Base-by-base conservation (phyloP, 108 stramenopile species). In the Chaetoceros tenuissimus region DNA sequence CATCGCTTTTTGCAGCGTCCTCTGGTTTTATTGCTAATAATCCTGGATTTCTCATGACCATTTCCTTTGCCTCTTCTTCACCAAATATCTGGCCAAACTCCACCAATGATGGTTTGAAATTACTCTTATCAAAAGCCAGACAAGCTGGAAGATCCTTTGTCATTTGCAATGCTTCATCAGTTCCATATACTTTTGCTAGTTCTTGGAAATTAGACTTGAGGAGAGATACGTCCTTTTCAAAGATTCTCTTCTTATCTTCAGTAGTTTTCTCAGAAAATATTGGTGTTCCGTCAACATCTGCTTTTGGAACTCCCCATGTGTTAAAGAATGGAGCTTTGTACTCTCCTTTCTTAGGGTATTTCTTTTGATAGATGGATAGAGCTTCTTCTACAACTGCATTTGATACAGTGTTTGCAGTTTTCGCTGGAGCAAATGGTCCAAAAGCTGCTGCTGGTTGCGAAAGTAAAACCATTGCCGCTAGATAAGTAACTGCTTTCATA, bases 11-110 rank as follows among this genome's bases (percentile, higher is more conserved):
- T 7, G 48, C 72, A 0, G 84, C 83, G 57, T 66, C 79, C 5
- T 73, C 66, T n/a, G 87, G 85, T 55, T 76, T 68, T 0, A 89
- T 71, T 13, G 78, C 74, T 53, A 93, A 67, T 31, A 93, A 57
- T 24, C 88, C 88, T 3, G 92, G 88, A 56, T 94, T 94, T 2
- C 89, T 75, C 7, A 69, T 29, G 5, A 91, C 83, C 87, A 89
- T 89, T 25, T 75, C 89, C 56, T 80, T 83, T 27, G 86, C 66
- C 48, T 87, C 82, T 22, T 94, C 87, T 20, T 67, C 62, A 18
- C 89, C 87, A 69, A 92, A 94, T 24, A 65, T 84, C 46, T 70
- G 77, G 3, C 65, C 54, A 63, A 84, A 92, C 1, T 64, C 79
- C 10, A 67, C 69, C 24, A 89, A 66, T 47, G 68, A 67, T 0